Base-by-base conservation (phyloP, 495 filamentous ascomycete species). In the Bathelium albidoporum region DNA sequence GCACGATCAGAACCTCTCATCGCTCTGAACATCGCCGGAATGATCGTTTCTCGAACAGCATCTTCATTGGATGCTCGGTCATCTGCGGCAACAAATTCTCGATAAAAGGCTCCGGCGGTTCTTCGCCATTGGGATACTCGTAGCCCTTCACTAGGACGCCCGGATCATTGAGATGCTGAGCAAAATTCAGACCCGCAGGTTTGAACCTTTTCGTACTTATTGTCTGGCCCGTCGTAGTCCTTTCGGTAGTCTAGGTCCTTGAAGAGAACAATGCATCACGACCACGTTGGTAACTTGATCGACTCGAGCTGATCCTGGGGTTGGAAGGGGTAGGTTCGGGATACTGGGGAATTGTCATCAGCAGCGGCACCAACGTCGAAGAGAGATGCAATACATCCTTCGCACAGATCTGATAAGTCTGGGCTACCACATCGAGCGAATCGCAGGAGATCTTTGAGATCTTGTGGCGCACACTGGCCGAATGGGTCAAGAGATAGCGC, bases 1-100 rank as follows among this genome's bases (percentile, higher is more conserved):
- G 61, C 66, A 43, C 68, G 14, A 36, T 26, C 59, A 63, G 58
- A 32, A 1, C 7, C 68, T 24, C 44, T 31, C 55, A 59, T 66
- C 14, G 52, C 69, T 43, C 74, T 73, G 67, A 64, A 58, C 29
- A 79, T 75, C 4, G 71, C 62, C 5, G 77, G 73, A 69, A 78
- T 70, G 28, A 72, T 68, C 22, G 44, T 5, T 49, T 49, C 5
- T 49, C 22, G 5, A 5, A 49, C 44, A 18, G 5, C 10, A 20
- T 49, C n/a, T 20, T 49, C 1, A 11, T 58, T 69, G 20, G 65
- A 68, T 22, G 73, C 75, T 61, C 71, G 0, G 22, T 24, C 59
- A 69, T 78, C 67, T 1, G 39, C 65, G 36, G 65, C 60, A 29
- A 59, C 4, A 60, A 77, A 79, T 9, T 64, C 74, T 45, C 62